Percentiles rank a stretch among this genome's conserved stretches.
Conservation (phyloP, 1,139 yeast species). For the Sugiyamaella pinicola region DNA sequence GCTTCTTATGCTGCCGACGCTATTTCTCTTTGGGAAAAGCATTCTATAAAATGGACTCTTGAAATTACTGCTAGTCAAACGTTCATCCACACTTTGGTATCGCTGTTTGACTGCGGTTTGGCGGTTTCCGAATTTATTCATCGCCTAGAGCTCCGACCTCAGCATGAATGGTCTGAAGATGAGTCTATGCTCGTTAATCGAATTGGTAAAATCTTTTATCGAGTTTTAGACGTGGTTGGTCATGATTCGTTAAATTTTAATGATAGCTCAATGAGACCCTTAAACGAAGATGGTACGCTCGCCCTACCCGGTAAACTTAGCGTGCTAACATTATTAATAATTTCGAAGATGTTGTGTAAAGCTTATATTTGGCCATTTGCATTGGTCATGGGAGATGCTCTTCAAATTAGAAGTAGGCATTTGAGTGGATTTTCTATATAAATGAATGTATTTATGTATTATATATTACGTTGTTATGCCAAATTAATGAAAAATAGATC, state of each 20-base stretch:
- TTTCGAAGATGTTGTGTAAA: slow-evolving; percentile 34
- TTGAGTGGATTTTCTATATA: slow-evolving; percentile 14
- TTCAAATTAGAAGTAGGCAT: slow-evolving; percentile 33
- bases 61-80: slow-evolving; percentile 42
- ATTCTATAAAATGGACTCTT: slow-evolving; percentile 40
- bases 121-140: slow-evolving; percentile 43
- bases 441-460: neutral
- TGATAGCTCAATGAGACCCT: slow-evolving; percentile 14
- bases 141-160: slow-evolving; percentile 35
- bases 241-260: slow-evolving; percentile 25
- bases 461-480: slow-evolving; percentile 12
- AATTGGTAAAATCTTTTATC: slow-evolving; percentile 37
- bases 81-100: slow-evolving; percentile 43
- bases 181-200: slow-evolving; percentile 37
- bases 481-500: slow-evolving; percentile 5
- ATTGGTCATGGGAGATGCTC: slow-evolving; percentile 39
- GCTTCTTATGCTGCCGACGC: slow-evolving; percentile 46
- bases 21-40: slow-evolving; percentile 46
- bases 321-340: slow-evolving; percentile 33
- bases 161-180: slow-evolving; percentile 34
- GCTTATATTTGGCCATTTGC: slow-evolving; percentile 41
- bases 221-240: slow-evolving; percentile 39
- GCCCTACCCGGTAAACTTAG: slow-evolving; percentile 25
- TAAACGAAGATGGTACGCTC: slow-evolving; percentile 23
- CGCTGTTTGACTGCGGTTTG: slow-evolving; percentile 44